Conservation (phyloP, 176 grass and related monocot genomes). For the Aechmea fasciata region DNA sequence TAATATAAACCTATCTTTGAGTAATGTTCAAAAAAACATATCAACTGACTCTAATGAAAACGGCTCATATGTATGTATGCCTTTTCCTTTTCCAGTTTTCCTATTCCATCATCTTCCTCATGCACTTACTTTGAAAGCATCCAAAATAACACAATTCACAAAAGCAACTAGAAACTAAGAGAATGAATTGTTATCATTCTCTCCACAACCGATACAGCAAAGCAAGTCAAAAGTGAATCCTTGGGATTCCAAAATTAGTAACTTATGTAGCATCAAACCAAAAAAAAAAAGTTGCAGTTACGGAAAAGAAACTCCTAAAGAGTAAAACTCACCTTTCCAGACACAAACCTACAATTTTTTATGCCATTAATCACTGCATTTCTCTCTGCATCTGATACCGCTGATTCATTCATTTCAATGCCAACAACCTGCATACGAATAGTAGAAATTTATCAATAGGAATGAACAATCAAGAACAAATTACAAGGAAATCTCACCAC, state of each 20-base stretch:
- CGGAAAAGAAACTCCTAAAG: background rate
- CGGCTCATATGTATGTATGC: too few species aligned
- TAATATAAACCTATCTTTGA: too few species aligned
- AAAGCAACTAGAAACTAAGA: too few species aligned
- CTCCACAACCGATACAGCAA: too few species aligned
- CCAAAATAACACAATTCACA: background rate
- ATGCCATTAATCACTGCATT: conserved; percentile 79
- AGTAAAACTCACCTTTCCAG: conserved; percentile 50
- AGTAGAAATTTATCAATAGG: conserved; percentile 17
- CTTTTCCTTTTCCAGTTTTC: too few species aligned
- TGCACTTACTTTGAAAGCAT: background rate
- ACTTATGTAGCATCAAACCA: background rate
- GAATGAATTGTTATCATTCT: too few species aligned
- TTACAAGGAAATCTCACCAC: background rate
- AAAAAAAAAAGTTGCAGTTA: background rate
- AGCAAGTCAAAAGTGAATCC: too few species aligned
- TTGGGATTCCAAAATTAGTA: too few species aligned
- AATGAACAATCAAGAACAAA: conserved; percentile 19
- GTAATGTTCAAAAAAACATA: too few species aligned
- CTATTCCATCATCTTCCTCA: too few species aligned
- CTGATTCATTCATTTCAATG: conserved; percentile 97
- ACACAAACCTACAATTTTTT: conserved; percentile 82
- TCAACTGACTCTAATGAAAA: too few species aligned
- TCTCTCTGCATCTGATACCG: conserved; percentile 76
- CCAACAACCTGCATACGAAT: conserved; percentile 62